These are phyloP conservation scores for Raphanus raphanistrum DNA, from an alignment of 345 rosid species.

Conservation along the genomic window DNA sequence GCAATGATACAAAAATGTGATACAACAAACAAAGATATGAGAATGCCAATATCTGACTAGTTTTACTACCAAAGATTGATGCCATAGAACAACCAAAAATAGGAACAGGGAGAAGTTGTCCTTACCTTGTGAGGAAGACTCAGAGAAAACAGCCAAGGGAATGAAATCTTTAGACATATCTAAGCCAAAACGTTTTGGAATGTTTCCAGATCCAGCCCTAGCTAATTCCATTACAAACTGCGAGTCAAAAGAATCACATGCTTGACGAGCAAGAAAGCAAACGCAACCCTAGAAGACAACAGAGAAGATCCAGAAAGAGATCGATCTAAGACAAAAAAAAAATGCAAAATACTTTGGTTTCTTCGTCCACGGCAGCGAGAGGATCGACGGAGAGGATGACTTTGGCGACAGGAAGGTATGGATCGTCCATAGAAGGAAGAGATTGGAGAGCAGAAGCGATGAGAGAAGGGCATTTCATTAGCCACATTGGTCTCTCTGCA, in stretches of 20 bases:
- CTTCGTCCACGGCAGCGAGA: constrained; percentile 50
- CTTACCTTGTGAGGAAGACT: constrained; percentile 59
- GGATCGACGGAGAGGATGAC: constrained; percentile 75
- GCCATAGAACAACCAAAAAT: neutral
- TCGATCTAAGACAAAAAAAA: neutral
- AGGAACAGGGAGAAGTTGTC: neutral
- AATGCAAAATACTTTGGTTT: constrained; percentile 16
- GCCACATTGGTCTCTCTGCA: constrained; percentile 70
- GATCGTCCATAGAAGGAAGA: constrained; percentile 37
- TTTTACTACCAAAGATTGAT: neutral
- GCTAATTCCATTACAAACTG: constrained; percentile 50
- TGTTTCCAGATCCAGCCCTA: constrained; percentile 61
- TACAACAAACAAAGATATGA: constrained; percentile 4
- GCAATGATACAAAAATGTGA: neutral
- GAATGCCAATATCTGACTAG: neutral
- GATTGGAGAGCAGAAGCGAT: constrained; percentile 56
- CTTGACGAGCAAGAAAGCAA: neutral
- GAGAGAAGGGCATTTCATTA: constrained; percentile 78
- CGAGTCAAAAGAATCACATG: neutral
- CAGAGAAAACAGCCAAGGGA: constrained; percentile 70
- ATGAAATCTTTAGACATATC: constrained; percentile 76
- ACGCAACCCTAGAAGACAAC: neutral
- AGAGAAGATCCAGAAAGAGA: neutral
- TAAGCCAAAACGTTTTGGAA: constrained; percentile 64
- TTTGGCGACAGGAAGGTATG: constrained; percentile 59